Base-by-base conservation (phyloP, 768 basidiomycete genomes). In the Rhodotorula paludigena region DNA sequence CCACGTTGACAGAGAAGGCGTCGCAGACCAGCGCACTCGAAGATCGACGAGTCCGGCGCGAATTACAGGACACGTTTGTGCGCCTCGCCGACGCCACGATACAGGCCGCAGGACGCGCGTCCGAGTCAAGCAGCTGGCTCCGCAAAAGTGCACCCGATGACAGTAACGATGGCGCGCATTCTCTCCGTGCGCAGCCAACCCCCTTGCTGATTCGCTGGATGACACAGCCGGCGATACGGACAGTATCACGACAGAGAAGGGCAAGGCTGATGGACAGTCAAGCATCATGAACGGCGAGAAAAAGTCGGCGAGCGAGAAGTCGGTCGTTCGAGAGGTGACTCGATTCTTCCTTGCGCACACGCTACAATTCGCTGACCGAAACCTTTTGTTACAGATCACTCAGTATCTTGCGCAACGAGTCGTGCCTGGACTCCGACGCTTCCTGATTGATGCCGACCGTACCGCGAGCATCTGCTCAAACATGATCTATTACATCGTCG, bases 11-110 rank as follows among this genome's bases (percentile, higher is more conserved):
- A 0, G 89, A 90, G 69, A 91, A 92, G 76, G 80, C 93, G 41
- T 85, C 87, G 3, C 90, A 92, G 75, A 97, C 92, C 0, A 86
- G 89, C 10, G 91, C 91, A 0, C 83, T 94, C 78, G 94, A 97
- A 65, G 96, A 99, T 78, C 83, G 86, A 32, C 83, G 89, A 45
- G 80, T 93, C 61, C 85, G 90, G 33, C 89, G 91, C 76, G 96
- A 99, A 63, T 80, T 97, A 16, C 92, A 94, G 82, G 94, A 97
- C 71, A 86, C 84, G 9, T 96, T 89, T 75, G 83, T 85, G 41
- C 93, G 89, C 77, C 83, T 97, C 1, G 82, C 92, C 16, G 94
- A 98, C 73, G 80, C 86, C 12, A 88, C 86, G 58, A 83, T 92
- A 16, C 78, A 84, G 2, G 86, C 89, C 64, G 85, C 87, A 18